phyloP scores from a whole-genome alignment of 2,329 filamentous ascomycete species.

The Fonsecaea monophora region DNA sequence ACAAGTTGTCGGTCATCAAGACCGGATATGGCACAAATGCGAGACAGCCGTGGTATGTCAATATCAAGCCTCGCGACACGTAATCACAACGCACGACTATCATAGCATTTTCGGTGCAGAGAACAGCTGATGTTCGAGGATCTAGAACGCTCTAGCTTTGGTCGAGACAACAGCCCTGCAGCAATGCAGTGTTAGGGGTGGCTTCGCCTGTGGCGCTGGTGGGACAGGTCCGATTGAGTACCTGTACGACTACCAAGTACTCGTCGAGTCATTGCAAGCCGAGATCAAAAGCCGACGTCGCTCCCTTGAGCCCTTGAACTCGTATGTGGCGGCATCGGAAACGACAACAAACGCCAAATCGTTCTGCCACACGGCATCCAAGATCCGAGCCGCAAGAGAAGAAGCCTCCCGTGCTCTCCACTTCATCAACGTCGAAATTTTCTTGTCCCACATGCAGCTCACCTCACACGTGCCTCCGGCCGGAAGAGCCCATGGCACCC shows the following conservation, averaged over 20 bases:
- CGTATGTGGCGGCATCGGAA: neutral
- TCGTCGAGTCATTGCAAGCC: neutral
- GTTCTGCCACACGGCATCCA: neutral
- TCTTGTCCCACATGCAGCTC: neutral
- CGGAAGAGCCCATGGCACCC: too few relatives aligned
- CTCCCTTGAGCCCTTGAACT: too few relatives aligned
- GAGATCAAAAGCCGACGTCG: constrained; percentile 12
- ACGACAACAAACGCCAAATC: constrained; percentile 6
- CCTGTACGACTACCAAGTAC: neutral
- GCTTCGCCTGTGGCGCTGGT: constrained; percentile 1
- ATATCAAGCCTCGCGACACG: neutral
- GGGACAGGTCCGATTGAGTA: neutral
- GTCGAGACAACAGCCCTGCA: neutral
- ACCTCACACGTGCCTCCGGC: too few relatives aligned
- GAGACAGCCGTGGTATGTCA: neutral
- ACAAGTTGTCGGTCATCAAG: neutral
- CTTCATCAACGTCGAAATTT: too few relatives aligned
- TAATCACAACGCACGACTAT: neutral
- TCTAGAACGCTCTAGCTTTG: neutral
- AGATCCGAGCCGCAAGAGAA: neutral
- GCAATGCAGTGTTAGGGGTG: neutral
- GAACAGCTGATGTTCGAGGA: neutral
- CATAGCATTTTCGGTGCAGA: neutral
- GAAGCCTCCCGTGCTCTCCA: neutral
- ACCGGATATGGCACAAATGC: neutral